These are phyloP conservation scores for Syzygium syzygioides DNA, from an alignment of 441 rosid species.

Conservation along the genomic window DNA sequence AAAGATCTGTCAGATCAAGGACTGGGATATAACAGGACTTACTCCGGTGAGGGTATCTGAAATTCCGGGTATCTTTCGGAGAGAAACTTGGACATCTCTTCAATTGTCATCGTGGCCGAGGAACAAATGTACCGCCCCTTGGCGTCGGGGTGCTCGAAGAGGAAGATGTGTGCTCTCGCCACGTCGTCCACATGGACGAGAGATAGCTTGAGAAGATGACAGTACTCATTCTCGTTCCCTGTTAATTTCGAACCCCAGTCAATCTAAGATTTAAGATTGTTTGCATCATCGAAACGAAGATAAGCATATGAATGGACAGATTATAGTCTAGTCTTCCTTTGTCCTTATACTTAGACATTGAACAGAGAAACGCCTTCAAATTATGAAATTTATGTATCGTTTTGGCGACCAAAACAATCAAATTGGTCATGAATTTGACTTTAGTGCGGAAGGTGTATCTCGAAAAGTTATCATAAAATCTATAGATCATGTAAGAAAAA, in stretches of 20 bases:
- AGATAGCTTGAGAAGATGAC: fast-evolving
- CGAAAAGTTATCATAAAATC: neutral
- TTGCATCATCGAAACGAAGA: neutral
- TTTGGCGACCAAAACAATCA: neutral
- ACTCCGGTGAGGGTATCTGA: conserved; percentile 10
- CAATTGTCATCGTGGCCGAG: conserved; percentile 1
- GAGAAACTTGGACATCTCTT: conserved; percentile 18
- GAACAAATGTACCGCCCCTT: conserved; percentile 38
- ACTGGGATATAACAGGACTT: neutral
- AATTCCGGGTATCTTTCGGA: neutral
- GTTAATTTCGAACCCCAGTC: no score
- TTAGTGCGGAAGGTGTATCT: neutral
- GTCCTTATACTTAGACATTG: neutral
- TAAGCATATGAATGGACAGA: neutral
- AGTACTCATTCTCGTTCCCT: neutral
- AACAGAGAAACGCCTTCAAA: neutral
- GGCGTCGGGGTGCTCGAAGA: conserved; percentile 20
- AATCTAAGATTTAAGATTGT: neutral
- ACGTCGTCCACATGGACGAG: conserved; percentile 36
- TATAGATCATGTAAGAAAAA: neutral
- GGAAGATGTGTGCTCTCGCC: conserved; percentile 37
- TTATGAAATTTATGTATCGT: neutral
- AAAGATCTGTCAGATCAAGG: neutral
- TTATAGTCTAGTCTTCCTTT: neutral
- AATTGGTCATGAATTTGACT: neutral